Percentiles rank a stretch among this genome's conserved stretches.
phyloP scores from a whole-genome alignment of 179 eudicot species.

The Spinacia oleracea region DNA sequence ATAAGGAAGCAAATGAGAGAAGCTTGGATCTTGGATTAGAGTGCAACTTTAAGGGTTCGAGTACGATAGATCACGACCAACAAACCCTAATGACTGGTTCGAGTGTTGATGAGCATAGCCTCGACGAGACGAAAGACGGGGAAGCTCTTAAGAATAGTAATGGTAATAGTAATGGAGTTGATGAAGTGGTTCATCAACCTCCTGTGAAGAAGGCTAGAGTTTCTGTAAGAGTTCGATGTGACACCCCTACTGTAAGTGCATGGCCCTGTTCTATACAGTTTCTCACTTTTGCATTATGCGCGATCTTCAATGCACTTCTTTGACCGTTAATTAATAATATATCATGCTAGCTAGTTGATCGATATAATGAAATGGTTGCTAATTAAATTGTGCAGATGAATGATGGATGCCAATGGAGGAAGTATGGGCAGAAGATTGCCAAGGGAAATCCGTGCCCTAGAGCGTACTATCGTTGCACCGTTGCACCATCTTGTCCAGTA shows the following conservation, averaged over 20 bases:
- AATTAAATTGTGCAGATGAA: slow-evolving; percentile 46
- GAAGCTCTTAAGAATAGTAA: slow-evolving; percentile 34
- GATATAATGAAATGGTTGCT: background rate
- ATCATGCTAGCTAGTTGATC: no score
- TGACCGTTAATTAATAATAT: no score
- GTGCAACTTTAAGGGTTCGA: slow-evolving; percentile 37
- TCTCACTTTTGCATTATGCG: no score
- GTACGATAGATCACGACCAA: background rate
- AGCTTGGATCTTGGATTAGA: slow-evolving; percentile 55
- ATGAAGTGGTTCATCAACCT: slow-evolving; percentile 32
- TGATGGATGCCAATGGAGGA: slow-evolving; percentile 92
- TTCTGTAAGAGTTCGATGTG: slow-evolving; percentile 45
- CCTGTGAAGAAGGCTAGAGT: slow-evolving; percentile 49
- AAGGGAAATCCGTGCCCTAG: slow-evolving; percentile 89
- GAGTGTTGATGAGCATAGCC: slow-evolving; percentile 50
- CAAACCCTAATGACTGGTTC: slow-evolving; percentile 19
- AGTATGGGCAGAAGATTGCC: slow-evolving; percentile 83
- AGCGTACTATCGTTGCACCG: slow-evolving; percentile 79
- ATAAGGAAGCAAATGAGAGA: slow-evolving; percentile 24
- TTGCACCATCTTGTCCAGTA: slow-evolving; percentile 65
- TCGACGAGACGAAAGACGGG: slow-evolving; percentile 45
- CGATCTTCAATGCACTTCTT: no score
- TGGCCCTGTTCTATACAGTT: no score
- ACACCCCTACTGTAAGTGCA: slow-evolving; percentile 38
- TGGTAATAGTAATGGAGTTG: slow-evolving; percentile 29